phyloP scores from a whole-genome alignment of 208 protist species.

The Trypanosomatidae sp. region DNA sequence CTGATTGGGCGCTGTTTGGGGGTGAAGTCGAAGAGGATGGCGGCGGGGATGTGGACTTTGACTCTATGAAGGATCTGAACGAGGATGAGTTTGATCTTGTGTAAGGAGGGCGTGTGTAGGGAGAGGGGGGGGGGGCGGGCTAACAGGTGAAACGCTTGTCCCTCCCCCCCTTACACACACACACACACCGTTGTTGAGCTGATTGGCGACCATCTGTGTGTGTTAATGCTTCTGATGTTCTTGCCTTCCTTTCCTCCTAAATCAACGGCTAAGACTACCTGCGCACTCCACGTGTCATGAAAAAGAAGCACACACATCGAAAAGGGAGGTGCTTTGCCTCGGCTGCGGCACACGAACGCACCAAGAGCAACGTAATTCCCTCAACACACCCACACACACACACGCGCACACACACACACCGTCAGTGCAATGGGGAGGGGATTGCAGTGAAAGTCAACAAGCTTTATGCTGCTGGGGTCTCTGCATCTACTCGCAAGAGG shows the following conservation, averaged over 20 bases:
- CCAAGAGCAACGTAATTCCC: background rate
- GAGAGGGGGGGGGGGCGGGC: too few species aligned
- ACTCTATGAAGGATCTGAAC: constrained; percentile 32
- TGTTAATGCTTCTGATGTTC: background rate
- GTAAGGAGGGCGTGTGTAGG: constrained; percentile 11
- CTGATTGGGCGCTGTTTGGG: constrained; percentile 84
- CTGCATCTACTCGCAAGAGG: background rate
- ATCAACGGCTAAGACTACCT: background rate
- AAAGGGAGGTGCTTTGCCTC: background rate
- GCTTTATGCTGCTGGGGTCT: background rate
- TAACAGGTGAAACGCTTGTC: too few species aligned
- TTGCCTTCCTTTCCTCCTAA: background rate
- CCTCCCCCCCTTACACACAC: background rate
- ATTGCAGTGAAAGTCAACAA: background rate
- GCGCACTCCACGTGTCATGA: background rate
- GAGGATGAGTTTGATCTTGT: constrained; percentile 79
- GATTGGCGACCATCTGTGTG: background rate
- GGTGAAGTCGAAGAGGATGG: constrained; percentile 44
- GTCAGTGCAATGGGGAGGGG: background rate
- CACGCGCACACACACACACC: background rate
- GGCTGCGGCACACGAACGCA: background rate
- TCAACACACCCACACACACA: background rate
- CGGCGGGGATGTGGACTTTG: constrained; percentile 78
- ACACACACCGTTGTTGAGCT: background rate
- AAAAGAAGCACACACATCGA: background rate